Evolutionary conservation across 495 filamentous ascomycete species (phyloP).

Genomic region (Clavariopsis aquatica): DNA sequence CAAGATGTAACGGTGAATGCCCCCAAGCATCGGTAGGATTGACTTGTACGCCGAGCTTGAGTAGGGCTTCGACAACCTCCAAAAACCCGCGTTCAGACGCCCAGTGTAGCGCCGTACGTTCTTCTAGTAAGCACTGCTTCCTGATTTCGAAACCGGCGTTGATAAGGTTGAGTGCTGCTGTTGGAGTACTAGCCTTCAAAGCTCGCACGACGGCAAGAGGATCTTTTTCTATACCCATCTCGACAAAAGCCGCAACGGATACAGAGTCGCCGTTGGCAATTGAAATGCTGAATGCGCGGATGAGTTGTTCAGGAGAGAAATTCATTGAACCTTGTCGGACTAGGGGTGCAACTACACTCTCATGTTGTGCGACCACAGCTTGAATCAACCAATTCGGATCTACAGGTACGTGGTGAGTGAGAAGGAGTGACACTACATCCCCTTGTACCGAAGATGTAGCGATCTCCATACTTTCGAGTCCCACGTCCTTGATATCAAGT

Average conservation of each 20-base stretch:
- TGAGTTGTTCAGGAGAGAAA: background rate
- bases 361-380: background rate
- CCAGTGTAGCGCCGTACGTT: conserved; percentile 16
- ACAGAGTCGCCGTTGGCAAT: background rate
- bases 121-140: conserved; percentile 3
- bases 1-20: conserved; percentile 8
- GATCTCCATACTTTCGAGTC: background rate
- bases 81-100: conserved; percentile 8
- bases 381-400: conserved; percentile 1
- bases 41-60: background rate
- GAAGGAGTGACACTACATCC: conserved; percentile 1
- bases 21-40: conserved; percentile 1
- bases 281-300: background rate
- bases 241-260: background rate
- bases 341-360: background rate
- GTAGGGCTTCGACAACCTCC: background rate
- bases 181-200: background rate
- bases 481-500: conserved; percentile 3
- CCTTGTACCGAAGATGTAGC: background rate
- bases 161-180: conserved; percentile 5
- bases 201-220: conserved; percentile 2
- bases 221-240: conserved; percentile 8
- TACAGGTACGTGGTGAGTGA: background rate
- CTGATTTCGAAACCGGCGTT: conserved; percentile 11
- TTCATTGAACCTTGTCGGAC: background rate